These are phyloP conservation scores for Passiflora organensis DNA, from an alignment of 345 rosid species.

Conservation along the genomic window DNA sequence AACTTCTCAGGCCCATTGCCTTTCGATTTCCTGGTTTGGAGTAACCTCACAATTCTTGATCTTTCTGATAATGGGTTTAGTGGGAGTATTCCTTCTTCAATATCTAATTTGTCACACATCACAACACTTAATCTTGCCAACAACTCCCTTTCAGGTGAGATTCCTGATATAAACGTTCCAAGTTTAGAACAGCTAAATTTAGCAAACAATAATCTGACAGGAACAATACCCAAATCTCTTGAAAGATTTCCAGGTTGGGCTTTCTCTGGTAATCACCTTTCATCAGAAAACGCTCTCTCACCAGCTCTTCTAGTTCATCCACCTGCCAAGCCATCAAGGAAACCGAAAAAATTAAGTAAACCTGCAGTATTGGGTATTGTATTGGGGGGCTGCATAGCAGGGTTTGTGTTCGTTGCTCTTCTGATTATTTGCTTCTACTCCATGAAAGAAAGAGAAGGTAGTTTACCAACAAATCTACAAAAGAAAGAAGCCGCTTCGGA, in stretches of 20 bases:
- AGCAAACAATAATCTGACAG: constrained; percentile 18
- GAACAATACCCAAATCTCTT: constrained; percentile 20
- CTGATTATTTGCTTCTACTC: constrained; percentile 17
- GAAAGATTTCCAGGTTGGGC: constrained; percentile 18
- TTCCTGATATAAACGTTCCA: constrained; percentile 30
- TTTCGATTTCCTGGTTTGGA: constrained; percentile 27
- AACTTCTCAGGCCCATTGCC: constrained; percentile 36
- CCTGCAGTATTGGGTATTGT: constrained; percentile 25
- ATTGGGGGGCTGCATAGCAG: constrained; percentile 15
- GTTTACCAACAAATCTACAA: constrained; percentile 10
- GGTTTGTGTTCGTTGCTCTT: constrained; percentile 16
- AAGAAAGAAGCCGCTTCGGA: constrained; percentile 17
- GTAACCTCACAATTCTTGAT: constrained; percentile 25
- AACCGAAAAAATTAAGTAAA: constrained; percentile 12
- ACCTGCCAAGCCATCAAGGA: constrained; percentile 20
- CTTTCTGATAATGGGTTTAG: constrained; percentile 32
- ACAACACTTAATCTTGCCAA: constrained; percentile 26
- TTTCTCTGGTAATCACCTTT: constrained; percentile 23
- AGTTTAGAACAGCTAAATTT: constrained; percentile 20
- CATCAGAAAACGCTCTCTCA: constrained; percentile 14
- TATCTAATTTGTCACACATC: constrained; percentile 28
- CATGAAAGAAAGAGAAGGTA: constrained; percentile 4
- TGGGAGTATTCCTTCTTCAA: constrained; percentile 30
- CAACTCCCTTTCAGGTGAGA: constrained; percentile 33
- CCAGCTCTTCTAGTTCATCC: constrained; percentile 23